Evolutionary conservation across 306 rosid species (phyloP).

Genomic region (Trichosanthes truncata): DNA sequence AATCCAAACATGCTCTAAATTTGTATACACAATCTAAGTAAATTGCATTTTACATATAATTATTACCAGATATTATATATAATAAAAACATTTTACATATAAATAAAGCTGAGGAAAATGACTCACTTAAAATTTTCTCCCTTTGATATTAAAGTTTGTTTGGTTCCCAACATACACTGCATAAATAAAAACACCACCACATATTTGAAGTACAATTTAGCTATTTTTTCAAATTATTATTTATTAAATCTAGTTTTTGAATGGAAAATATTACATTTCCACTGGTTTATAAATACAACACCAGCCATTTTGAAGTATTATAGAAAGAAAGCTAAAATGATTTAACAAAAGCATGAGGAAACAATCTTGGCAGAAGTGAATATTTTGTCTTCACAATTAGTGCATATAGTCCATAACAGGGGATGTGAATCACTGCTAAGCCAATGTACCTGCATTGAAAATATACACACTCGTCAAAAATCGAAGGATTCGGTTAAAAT

Average conservation of each 20-base stretch:
- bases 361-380: conserved; percentile 37
- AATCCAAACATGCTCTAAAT: no score
- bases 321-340: not conserved
- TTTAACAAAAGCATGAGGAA: conserved; percentile 32
- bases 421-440: conserved; percentile 60
- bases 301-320: not conserved
- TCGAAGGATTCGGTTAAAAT: not conserved
- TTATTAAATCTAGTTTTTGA: not conserved
- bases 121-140: no score
- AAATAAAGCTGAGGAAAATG: no score
- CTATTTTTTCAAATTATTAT: not conserved
- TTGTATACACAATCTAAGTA: no score
- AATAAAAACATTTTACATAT: no score
- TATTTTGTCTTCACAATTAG: conserved; percentile 49
- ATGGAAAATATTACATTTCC: not conserved
- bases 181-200: not conserved
- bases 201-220: not conserved
- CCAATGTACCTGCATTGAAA: conserved; percentile 44
- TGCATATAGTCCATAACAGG: conserved; percentile 57
- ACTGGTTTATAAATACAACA: not conserved
- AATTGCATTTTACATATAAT: no score
- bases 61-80: no score
- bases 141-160: no score
- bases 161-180: no score
- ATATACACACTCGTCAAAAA: not conserved